Conservation (phyloP, 352 stramenopile genomes). For the Globisporangium radiosum region DNA sequence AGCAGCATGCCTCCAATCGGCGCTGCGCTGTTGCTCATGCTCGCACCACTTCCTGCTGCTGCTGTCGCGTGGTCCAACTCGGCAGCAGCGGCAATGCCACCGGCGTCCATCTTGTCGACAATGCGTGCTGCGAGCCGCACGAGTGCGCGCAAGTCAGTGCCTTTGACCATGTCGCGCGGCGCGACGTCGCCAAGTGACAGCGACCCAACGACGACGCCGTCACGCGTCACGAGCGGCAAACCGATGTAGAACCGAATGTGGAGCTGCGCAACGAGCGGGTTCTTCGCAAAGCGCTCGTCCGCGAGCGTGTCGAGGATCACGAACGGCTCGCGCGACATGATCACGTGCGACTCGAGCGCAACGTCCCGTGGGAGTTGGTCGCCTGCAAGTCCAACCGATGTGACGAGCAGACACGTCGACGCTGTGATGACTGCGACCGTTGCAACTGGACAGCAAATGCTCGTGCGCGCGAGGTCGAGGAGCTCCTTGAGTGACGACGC, state of each 20-base stretch:
- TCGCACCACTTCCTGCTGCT: neutral
- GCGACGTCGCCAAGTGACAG: constrained; percentile 66
- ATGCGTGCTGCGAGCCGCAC: constrained; percentile 61
- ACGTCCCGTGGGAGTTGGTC: constrained; percentile 77
- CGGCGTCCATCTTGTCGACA: constrained; percentile 61
- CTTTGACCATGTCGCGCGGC: constrained; percentile 54
- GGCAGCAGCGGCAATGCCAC: neutral
- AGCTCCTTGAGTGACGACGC: constrained; percentile 67
- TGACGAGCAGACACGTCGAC: constrained; percentile 69
- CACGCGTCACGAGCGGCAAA: constrained; percentile 60
- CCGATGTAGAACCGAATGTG: constrained; percentile 78
- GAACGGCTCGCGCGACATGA: constrained; percentile 70
- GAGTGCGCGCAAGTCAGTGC: constrained; percentile 59
- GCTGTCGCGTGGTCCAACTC: neutral
- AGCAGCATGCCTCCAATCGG: constrained; percentile 17
- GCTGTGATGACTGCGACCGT: constrained; percentile 65
- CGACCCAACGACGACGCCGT: constrained; percentile 63
- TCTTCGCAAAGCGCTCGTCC: constrained; percentile 75
- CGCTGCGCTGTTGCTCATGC: constrained; percentile 2
- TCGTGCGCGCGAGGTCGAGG: constrained; percentile 64
- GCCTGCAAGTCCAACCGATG: constrained; percentile 61
- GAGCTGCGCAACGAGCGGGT: constrained; percentile 62
- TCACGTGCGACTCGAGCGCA: constrained; percentile 59
- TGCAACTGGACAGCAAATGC: constrained; percentile 61
- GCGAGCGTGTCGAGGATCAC: constrained; percentile 67